These are phyloP conservation scores for Oryza coarctata DNA, from an alignment of 176 grass and related monocot genomes.

Conservation along the genomic window DNA sequence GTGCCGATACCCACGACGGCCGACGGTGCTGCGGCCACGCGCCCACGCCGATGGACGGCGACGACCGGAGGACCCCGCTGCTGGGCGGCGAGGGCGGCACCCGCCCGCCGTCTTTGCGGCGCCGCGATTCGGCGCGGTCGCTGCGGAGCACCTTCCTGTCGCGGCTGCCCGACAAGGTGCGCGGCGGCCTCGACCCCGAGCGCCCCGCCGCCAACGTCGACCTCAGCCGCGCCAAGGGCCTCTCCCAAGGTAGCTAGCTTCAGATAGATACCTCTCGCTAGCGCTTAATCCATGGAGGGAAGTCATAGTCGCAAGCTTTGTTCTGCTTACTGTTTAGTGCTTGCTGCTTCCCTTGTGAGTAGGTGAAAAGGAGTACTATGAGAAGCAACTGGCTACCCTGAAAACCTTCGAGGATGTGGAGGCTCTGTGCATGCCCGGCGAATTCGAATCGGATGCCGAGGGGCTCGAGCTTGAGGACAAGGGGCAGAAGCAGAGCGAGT, in stretches of 20 bases:
- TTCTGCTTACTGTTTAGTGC: background rate
- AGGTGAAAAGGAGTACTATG: constrained; percentile 81
- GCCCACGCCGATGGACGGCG: constrained; percentile 31
- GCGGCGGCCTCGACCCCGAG: constrained; percentile 61
- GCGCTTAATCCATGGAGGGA: background rate
- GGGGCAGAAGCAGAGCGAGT: constrained; percentile 69
- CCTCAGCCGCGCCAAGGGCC: constrained; percentile 59
- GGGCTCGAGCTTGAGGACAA: constrained; percentile 21
- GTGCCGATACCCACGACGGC: background rate
- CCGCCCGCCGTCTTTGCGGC: constrained; percentile 29
- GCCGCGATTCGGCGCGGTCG: constrained; percentile 59
- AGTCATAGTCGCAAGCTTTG: background rate
- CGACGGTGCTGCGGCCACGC: background rate
- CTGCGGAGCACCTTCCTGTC: constrained; percentile 71
- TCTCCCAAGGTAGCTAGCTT: constrained; percentile 52
- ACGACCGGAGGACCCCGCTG: constrained; percentile 55
- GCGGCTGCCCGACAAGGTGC: constrained; percentile 78
- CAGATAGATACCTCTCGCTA: background rate
- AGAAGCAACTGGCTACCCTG: constrained; percentile 70
- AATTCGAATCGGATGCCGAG: constrained; percentile 42
- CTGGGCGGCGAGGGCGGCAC: constrained; percentile 32
- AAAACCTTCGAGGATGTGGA: constrained; percentile 71
- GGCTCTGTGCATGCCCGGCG: constrained; percentile 42
- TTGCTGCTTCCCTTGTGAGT: background rate
- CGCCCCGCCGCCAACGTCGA: constrained; percentile 46